Conservation (phyloP, 2,329 filamentous ascomycete species). For the Verticillium nubilum region DNA sequence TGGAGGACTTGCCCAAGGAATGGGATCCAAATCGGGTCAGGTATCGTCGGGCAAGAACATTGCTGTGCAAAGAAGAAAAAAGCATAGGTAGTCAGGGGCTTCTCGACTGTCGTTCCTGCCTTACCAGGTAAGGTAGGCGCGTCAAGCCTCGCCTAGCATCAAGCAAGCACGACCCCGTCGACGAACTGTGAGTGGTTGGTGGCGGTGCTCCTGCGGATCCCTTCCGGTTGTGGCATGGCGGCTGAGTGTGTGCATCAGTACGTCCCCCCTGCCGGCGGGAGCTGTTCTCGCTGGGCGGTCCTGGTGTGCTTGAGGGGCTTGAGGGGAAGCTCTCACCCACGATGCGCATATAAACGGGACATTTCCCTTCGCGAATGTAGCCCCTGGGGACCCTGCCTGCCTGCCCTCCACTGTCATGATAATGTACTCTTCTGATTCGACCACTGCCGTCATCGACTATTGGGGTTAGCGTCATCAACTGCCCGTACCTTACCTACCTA, state of each 20-base stretch:
- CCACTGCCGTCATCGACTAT: not conserved
- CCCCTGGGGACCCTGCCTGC: not conserved
- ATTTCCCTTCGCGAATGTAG: slow-evolving; percentile 2
- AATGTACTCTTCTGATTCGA: not conserved
- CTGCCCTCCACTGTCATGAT: not conserved
- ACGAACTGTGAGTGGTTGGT: not conserved
- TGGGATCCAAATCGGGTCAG: not conserved
- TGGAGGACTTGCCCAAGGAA: not conserved
- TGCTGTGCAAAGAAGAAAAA: not conserved
- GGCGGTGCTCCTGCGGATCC: not conserved
- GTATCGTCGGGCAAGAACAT: not conserved
- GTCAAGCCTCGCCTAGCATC: not conserved
- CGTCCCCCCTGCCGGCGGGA: not conserved
- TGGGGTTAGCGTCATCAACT: not conserved
- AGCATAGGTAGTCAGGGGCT: not conserved
- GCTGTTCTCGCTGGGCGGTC: not conserved
- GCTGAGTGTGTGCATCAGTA: not conserved
- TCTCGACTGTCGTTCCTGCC: not conserved
- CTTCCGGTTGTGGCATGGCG: not conserved
- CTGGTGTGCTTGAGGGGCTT: slow-evolving; percentile 2
- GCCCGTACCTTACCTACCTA: too few relatives aligned
- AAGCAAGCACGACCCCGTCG: not conserved
- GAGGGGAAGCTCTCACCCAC: slow-evolving; percentile 13
- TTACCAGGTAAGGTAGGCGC: not conserved
- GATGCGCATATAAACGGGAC: slow-evolving; percentile 43